Percentiles rank a stretch among this genome's conserved stretches.
Conservation (phyloP, 2,329 filamentous ascomycete genomes). For the Ascochyta koolunga region DNA sequence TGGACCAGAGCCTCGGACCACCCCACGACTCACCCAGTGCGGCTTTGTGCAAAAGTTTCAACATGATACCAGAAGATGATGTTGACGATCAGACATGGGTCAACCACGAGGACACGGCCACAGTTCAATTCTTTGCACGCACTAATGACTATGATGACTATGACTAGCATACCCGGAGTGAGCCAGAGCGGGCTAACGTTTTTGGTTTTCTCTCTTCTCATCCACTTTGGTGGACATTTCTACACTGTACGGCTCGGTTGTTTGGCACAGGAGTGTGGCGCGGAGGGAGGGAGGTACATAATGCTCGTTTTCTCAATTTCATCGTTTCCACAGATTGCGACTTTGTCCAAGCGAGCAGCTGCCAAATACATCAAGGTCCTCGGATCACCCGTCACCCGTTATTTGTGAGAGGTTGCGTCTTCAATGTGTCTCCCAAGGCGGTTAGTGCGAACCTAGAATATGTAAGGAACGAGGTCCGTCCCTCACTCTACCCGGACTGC, state of each 20-base stretch:
- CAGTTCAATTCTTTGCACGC: slow-evolving; percentile 26
- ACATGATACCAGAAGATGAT: slow-evolving; percentile 36
- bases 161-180: slow-evolving; percentile 43
- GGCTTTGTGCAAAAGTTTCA: slow-evolving; percentile 32
- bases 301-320: slow-evolving; percentile 7
- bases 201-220: slow-evolving; percentile 20
- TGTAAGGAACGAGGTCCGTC: background rate
- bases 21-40: background rate
- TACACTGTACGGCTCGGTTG: background rate
- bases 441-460: background rate
- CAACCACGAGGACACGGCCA: slow-evolving; percentile 27
- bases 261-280: background rate
- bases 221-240: slow-evolving; percentile 6
- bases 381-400: background rate
- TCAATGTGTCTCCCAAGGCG: background rate
- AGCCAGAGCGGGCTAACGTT: slow-evolving; percentile 26
- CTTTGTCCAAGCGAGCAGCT: background rate
- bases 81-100: slow-evolving; percentile 29
- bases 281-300: slow-evolving; percentile 13
- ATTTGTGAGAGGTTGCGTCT: slow-evolving; percentile 6
- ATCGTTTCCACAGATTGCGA: background rate
- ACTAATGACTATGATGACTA: slow-evolving; percentile 46
- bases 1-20: background rate
- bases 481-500: background rate
- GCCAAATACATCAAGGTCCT: background rate